Base-by-base conservation (phyloP, 164 flowering plant genomes). In the Taxillus chinensis region DNA sequence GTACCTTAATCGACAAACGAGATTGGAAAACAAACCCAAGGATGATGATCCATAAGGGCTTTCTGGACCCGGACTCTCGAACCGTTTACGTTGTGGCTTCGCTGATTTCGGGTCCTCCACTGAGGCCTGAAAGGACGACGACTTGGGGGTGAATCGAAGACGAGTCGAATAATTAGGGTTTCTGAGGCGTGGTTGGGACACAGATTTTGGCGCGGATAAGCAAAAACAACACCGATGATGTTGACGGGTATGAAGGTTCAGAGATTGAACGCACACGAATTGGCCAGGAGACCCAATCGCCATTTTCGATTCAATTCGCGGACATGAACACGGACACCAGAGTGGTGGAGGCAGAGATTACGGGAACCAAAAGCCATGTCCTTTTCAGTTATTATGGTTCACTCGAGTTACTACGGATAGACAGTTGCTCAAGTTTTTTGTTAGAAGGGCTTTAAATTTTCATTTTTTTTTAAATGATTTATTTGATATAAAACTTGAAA, bases 1-100 rank as follows among this genome's bases (percentile, higher is more conserved):
- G 43, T 56, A 76, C 82, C 82, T 71, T 2, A 76, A 64, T 38
- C 71, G 66, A 45, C 63, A 43, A 43, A 67, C 14, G 17, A 70
- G 12, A 51, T 27, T 8, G 12, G 66, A 69, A 59, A 58, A 14
- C n/a, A 67, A 69, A 55, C 55, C 45, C 52, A 27, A 38, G n/a
- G 46, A 60, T 3, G 59, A 50, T 2, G 65, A 54, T 12, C 39
- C 14, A 15, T 61, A 42, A 3, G 69, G 49, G 3, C 17, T n/a
- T 10, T 46, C 16, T 11, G 67, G 62, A 48, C 45, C 41, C 16
- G 54, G 17, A 4, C 9, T 5, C 39, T 45, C 59, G 17, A 16
- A 39, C 45, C 16, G 61, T 17, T 57, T 14, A 7, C 43, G 13
- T 0, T 27, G 27, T 27, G 66, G 13, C 38, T 4, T 3, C 3